phyloP scores from a whole-genome alignment of 441 rosid species.

The Euphorbia schlechtendalii region DNA sequence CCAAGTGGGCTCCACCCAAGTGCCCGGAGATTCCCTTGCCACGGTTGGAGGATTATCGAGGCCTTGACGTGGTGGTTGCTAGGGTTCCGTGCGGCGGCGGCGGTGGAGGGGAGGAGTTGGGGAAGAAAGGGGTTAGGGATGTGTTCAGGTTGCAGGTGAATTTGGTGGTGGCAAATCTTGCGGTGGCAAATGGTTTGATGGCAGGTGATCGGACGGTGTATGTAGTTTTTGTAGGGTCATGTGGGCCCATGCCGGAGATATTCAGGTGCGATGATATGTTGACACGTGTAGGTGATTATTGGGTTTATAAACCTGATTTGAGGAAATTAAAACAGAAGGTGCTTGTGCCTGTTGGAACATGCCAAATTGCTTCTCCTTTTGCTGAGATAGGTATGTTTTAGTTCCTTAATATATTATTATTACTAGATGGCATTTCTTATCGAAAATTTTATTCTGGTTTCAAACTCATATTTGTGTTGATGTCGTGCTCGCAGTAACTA shows the following conservation, averaged over 20 bases:
- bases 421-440: no score
- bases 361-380: constrained; percentile 50
- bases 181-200: constrained; percentile 30
- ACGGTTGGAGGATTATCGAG: constrained; percentile 27
- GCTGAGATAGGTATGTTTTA: constrained; percentile 36
- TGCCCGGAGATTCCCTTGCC: constrained; percentile 82
- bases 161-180: constrained; percentile 65
- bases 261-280: constrained; percentile 65
- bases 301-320: constrained; percentile 58
- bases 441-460: no score
- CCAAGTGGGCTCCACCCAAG: constrained; percentile 18
- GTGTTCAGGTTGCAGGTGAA: constrained; percentile 71
- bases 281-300: constrained; percentile 38
- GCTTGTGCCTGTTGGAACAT: constrained; percentile 69
- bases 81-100: constrained; percentile 55
- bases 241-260: constrained; percentile 75
- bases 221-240: constrained; percentile 48
- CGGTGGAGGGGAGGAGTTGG: constrained; percentile 22
- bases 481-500: no score
- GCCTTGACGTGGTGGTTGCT: constrained; percentile 60
- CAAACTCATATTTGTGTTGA: no score
- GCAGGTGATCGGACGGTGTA: constrained; percentile 33
- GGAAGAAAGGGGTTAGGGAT: constrained; percentile 47
- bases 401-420: no score
- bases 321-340: constrained; percentile 45